A percentile compares a stretch with the other conserved stretches of the same genome.
phyloP scores from a whole-genome alignment of 2,329 filamentous ascomycete genomes.

The Akanthomyces uredinophilus region DNA sequence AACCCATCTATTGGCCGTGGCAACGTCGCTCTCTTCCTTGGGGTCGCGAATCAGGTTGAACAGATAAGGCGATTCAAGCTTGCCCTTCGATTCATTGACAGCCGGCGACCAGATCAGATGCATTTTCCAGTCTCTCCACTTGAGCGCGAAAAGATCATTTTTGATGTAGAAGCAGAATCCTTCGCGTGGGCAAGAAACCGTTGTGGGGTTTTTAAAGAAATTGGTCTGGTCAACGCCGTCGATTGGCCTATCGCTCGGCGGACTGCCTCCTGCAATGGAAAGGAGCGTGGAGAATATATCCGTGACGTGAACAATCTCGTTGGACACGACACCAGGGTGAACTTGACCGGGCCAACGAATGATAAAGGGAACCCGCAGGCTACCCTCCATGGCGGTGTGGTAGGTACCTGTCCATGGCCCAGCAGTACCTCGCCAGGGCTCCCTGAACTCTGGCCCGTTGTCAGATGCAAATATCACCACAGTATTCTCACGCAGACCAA shows the following conservation, averaged over 20 bases:
- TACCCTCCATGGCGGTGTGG: slow-evolving; percentile 33
- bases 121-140: slow-evolving; percentile 32
- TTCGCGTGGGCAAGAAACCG: slow-evolving; percentile 15
- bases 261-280: slow-evolving; percentile 17
- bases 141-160: slow-evolving; percentile 29
- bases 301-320: slow-evolving; percentile 29
- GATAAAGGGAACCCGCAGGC: slow-evolving; percentile 31
- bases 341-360: slow-evolving; percentile 29
- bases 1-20: slow-evolving; percentile 30
- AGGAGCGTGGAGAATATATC: slow-evolving; percentile 29
- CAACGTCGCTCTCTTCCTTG: slow-evolving; percentile 29
- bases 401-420: slow-evolving; percentile 32
- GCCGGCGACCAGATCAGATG: slow-evolving; percentile 31
- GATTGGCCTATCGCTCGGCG: slow-evolving; percentile 19
- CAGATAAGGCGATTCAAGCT: slow-evolving; percentile 29
- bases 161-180: slow-evolving; percentile 33
- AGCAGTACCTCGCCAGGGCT: slow-evolving; percentile 28
- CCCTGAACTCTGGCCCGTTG: slow-evolving; percentile 31
- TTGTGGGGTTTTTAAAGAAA: slow-evolving; percentile 23
- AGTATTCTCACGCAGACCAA: slow-evolving; percentile 27
- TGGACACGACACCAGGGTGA: slow-evolving; percentile 22
- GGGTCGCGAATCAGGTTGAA: slow-evolving; percentile 29
- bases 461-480: slow-evolving; percentile 28
- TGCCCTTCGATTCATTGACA: slow-evolving; percentile 28
- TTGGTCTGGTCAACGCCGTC: slow-evolving; percentile 26